Base-by-base conservation (phyloP, 352 stramenopile species). In the Pythium chondricola region DNA sequence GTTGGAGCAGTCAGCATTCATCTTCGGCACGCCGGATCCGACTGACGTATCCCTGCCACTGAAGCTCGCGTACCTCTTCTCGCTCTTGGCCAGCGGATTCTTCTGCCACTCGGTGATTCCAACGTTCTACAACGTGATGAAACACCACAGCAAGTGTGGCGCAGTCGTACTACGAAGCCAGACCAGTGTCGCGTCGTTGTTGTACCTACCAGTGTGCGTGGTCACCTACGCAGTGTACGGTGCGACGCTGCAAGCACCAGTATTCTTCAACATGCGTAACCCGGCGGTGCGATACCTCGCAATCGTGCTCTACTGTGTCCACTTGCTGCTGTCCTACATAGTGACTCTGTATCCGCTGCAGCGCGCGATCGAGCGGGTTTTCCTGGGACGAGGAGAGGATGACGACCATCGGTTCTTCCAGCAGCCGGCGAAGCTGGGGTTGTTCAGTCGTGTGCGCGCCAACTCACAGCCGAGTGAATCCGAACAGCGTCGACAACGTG, bases 211-310 rank as follows among this genome's bases (percentile, higher is more conserved):
- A 7, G 77, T 90, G 54, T 90, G 79, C 62, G 73, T 68, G 45
- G 60, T 90, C 39, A 87, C 76, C 20, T 90, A 82, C 52, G 75
- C 79, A 1, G 79, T 88, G 8, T 90, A 90, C 46, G 79, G 79
- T 2, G 65, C 67, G n/a, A 85, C 74, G 24, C 67, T 90, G 2
- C 62, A 88, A 55, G 76, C 79, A 24, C 79, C 79, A 0, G 71
- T 90, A 20, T 86, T 90, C 53, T 90, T 90, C 58, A 90, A 90
- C 48, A 85, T 90, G 75, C 74, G 79, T 40, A 90, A 88, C 55
- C 49, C 61, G 6, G 58, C 85, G 43, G 76, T 90, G 48, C 75
- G 75, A 26, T 78, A 85, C 49, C 33, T 90, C 27, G 71, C 79
- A 11, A 80, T 87, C 47, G 72, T 87, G 56, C 54, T 90, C 47